Conservation (phyloP, 176 grass and related monocot species). For the Aegilops tauschii region DNA sequence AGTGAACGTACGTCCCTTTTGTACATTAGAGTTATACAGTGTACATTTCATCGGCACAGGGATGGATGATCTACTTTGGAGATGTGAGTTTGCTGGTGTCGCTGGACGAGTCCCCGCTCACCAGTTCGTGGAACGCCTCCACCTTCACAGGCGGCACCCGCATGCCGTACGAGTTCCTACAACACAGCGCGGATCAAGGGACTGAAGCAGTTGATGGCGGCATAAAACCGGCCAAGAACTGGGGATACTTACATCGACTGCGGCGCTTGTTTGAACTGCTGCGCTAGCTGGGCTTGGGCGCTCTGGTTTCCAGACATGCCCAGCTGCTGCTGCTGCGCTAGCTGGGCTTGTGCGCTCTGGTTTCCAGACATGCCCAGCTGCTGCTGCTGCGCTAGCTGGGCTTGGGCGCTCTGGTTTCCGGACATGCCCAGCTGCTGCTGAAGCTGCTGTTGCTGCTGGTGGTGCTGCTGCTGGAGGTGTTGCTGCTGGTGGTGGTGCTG, state of each 20-base stretch:
- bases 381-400: slow-evolving; percentile 54
- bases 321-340: slow-evolving; percentile 31
- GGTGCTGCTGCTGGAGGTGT: slow-evolving; percentile 38
- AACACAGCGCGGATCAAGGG: neutral
- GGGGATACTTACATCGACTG: slow-evolving; percentile 54
- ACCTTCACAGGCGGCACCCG: slow-evolving; percentile 77
- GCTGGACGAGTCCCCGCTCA: slow-evolving; percentile 61
- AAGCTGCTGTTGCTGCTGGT: slow-evolving; percentile 34
- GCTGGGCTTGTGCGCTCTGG: slow-evolving; percentile 37
- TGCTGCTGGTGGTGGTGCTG: slow-evolving; percentile 41
- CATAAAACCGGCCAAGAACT: neutral
- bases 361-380: slow-evolving; percentile 35
- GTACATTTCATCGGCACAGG: neutral
- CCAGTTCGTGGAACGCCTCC: slow-evolving; percentile 80
- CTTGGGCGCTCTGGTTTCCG: slow-evolving; percentile 44
- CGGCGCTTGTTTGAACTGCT: slow-evolving; percentile 72
- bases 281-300: slow-evolving; percentile 42
- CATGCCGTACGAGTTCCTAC: slow-evolving; percentile 75
- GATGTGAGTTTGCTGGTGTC: slow-evolving; percentile 74
- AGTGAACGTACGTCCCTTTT: neutral
- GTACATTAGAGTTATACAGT: slow-evolving; percentile 32
- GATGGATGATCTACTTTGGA: slow-evolving; percentile 45
- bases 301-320: slow-evolving; percentile 42
- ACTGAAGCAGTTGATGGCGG: neutral
- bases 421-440: slow-evolving; percentile 36